A percentile compares a stretch with the other conserved stretches of the same genome.
Conservation (phyloP, 1,139 yeast genomes). For the Pichiaceae sp. region DNA sequence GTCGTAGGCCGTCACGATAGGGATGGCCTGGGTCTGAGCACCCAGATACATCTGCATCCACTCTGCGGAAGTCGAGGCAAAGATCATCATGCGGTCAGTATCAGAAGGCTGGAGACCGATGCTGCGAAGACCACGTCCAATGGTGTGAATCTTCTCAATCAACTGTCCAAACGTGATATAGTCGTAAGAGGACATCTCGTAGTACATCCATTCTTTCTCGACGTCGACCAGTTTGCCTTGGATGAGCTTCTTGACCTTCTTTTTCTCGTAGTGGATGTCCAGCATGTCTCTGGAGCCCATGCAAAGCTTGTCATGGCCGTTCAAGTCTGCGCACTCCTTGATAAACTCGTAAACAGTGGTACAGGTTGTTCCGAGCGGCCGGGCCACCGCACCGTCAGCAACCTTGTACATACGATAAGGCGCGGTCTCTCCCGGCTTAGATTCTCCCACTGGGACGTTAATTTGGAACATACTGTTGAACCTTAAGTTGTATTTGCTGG, state of each 20-base stretch:
- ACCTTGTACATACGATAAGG: slow-evolving; percentile 72
- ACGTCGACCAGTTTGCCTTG: slow-evolving; percentile 68
- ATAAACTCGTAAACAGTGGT: slow-evolving; percentile 65
- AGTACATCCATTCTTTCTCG: slow-evolving; percentile 83
- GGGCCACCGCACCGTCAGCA: slow-evolving; percentile 44
- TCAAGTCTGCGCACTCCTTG: slow-evolving; percentile 52
- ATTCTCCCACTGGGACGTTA: slow-evolving; percentile 72
- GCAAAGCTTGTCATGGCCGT: slow-evolving; percentile 41
- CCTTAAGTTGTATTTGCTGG: no score
- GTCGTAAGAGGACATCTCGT: slow-evolving; percentile 67
- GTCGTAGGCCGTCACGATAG: slow-evolving; percentile 94
- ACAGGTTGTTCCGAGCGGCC: slow-evolving; percentile 48
- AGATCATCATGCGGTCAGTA: slow-evolving; percentile 65
- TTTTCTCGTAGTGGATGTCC: slow-evolving; percentile 70
- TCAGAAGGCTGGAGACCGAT: slow-evolving; percentile 65
- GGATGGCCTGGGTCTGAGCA: slow-evolving; percentile 65
- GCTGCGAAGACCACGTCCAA: slow-evolving; percentile 70
- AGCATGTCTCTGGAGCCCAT: slow-evolving; percentile 77
- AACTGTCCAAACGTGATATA: slow-evolving; percentile 59
- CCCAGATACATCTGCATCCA: slow-evolving; percentile 92
- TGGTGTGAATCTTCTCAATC: slow-evolving; percentile 36
- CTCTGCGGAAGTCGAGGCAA: slow-evolving; percentile 74
- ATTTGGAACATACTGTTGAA: slow-evolving; percentile 26
- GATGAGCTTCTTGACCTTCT: slow-evolving; percentile 63
- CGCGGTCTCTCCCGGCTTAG: slow-evolving; percentile 81